Percentiles rank a stretch among this genome's conserved stretches.
Evolutionary conservation across 202 grass and related monocot species (phyloP).

Genomic region (Cymbopogon flexuosus): DNA sequence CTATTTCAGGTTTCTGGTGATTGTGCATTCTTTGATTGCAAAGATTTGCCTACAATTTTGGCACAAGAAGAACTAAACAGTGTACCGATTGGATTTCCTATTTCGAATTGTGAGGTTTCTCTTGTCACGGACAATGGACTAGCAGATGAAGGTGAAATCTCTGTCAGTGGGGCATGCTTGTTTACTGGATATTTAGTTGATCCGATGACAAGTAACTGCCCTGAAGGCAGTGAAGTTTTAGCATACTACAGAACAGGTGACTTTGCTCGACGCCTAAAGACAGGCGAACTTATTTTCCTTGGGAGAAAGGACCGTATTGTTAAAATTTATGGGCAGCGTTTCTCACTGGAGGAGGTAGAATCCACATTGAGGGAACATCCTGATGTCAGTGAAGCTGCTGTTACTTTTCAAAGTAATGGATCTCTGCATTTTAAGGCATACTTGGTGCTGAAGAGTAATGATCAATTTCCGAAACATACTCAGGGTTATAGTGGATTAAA

Average conservation of each 20-base stretch:
- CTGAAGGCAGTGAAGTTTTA: constrained; percentile 16
- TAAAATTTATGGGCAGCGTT: constrained; percentile 70
- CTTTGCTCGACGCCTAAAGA: constrained; percentile 53
- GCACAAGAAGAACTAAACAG: constrained; percentile 42
- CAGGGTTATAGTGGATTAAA: neutral
- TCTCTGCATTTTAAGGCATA: constrained; percentile 61
- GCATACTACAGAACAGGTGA: constrained; percentile 66
- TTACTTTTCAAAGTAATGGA: constrained; percentile 54
- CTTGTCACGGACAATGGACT: constrained; percentile 26
- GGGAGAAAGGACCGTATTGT: constrained; percentile 70
- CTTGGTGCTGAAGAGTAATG: constrained; percentile 46
- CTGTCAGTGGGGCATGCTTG: constrained; percentile 73
- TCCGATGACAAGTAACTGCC: constrained; percentile 7
- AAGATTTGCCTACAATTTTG: constrained; percentile 61
- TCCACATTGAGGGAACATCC: constrained; percentile 61
- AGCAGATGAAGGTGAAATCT: constrained; percentile 68
- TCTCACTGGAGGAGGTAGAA: constrained; percentile 82
- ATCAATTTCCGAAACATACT: neutral
- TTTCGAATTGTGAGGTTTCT: constrained; percentile 74
- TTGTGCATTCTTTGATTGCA: constrained; percentile 88
- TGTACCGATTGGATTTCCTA: constrained; percentile 80
- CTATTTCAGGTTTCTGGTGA: constrained; percentile 84
- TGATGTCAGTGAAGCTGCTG: constrained; percentile 53
- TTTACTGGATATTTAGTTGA: constrained; percentile 61
- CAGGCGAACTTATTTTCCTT: constrained; percentile 71